Evolutionary conservation across 805 yeast genomes (phyloP).

Genomic region (Starmerella asiatica): DNA sequence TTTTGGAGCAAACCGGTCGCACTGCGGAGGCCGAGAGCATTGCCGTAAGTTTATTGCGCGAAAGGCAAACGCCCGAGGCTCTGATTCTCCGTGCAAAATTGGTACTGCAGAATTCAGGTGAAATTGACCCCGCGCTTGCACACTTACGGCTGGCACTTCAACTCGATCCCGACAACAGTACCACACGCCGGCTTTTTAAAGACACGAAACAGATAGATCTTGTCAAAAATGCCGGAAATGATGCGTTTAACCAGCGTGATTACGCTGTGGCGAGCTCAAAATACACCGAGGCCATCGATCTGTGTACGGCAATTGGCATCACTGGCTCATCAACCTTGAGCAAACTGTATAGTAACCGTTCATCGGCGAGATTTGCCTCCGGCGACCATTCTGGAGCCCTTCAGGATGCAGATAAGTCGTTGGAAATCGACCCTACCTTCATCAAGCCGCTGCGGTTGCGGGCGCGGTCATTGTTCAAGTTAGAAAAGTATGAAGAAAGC

Average conservation of each 20-base stretch:
- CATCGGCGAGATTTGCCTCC: constrained; percentile 67
- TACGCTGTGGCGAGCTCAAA: constrained; percentile 50
- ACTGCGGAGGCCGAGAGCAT: constrained; percentile 28
- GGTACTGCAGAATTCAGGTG: constrained; percentile 29
- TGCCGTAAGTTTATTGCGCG: constrained; percentile 29
- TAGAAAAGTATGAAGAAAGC: constrained; percentile 32
- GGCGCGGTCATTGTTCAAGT: constrained; percentile 30
- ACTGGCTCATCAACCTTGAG: constrained; percentile 5
- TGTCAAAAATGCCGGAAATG: constrained; percentile 47
- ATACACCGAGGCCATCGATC: constrained; percentile 62
- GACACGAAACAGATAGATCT: constrained; percentile 26
- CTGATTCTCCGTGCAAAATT: constrained; percentile 28
- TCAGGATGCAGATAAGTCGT: constrained; percentile 55
- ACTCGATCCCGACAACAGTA: constrained; percentile 30
- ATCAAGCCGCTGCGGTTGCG: constrained; percentile 41
- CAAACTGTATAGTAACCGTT: constrained; percentile 64
- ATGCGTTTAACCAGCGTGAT: constrained; percentile 50
- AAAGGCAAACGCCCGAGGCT: constrained; percentile 30
- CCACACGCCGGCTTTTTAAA: constrained; percentile 27
- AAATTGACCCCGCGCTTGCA: constrained; percentile 26
- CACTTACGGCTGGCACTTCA: constrained; percentile 32
- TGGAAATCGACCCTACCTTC: constrained; percentile 53
- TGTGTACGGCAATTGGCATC: constrained; percentile 43
- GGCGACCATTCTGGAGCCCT: constrained; percentile 72
- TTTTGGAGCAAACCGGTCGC: constrained; percentile 23